Evolutionary conservation across 306 rosid genomes (phyloP).

Genomic region (Delonix regia): DNA sequence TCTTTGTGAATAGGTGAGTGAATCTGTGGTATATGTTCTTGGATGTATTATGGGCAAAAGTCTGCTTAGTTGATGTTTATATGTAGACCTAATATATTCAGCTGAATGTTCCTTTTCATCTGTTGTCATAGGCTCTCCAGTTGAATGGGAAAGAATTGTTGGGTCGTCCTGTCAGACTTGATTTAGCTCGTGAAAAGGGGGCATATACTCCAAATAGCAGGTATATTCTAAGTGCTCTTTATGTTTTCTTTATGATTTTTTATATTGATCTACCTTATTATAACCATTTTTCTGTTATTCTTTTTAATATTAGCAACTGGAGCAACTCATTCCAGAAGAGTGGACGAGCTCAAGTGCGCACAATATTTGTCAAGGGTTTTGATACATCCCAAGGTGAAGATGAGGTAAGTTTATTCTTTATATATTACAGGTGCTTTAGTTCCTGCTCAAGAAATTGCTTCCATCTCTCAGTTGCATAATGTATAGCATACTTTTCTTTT

Average conservation of each 20-base stretch:
- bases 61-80: background rate
- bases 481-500: background rate
- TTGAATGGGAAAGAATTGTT: constrained; percentile 55
- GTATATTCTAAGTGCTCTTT: constrained; percentile 25
- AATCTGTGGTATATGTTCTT: background rate
- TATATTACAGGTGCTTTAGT: background rate
- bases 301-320: constrained; percentile 41
- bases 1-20: background rate
- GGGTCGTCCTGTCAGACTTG: constrained; percentile 61
- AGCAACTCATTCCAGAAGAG: constrained; percentile 60
- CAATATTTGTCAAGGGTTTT: constrained; percentile 70
- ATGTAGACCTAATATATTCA: background rate
- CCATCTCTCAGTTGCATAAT: background rate
- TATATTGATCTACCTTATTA: background rate
- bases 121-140: constrained; percentile 58
- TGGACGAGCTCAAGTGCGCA: constrained; percentile 46
- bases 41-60: background rate
- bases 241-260: background rate
- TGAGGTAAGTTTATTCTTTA: constrained; percentile 50
- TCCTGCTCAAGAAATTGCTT: background rate
- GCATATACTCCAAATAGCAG: constrained; percentile 62
- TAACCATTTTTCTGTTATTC: background rate
- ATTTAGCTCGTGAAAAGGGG: constrained; percentile 72
- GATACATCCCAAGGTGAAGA: constrained; percentile 68
- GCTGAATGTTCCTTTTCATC: background rate